Conservation (phyloP, 225 moss, liverwort and hornwort species). For the Polytrichum formosum region DNA sequence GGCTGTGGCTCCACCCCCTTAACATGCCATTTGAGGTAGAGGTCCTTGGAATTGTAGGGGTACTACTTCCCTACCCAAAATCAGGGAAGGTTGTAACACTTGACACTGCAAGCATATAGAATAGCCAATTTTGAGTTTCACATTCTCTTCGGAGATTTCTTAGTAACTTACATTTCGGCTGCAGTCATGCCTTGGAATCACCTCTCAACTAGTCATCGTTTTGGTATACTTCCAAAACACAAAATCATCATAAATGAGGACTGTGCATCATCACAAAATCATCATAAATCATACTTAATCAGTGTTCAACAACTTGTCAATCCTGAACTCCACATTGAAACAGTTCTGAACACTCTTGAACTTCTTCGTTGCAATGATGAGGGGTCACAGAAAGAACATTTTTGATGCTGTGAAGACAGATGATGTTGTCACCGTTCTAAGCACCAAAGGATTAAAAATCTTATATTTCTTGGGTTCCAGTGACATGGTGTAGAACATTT, state of each 20-base stretch:
- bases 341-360: background rate
- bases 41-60: slow-evolving; percentile 6
- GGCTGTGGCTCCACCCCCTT: background rate
- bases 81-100: slow-evolving; percentile 11
- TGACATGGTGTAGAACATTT: background rate
- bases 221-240: no score
- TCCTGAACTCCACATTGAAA: background rate
- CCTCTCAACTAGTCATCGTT: no score
- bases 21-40: background rate
- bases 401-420: background rate
- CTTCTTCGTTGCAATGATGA: no score
- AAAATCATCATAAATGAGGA: background rate
- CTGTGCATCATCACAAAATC: no score
- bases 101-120: background rate
- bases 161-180: no score
- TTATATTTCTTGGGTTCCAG: background rate
- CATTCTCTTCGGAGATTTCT: background rate
- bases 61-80: background rate
- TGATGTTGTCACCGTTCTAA: background rate
- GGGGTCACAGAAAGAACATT: no score
- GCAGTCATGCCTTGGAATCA: no score
- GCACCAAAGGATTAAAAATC: background rate
- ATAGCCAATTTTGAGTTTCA: background rate
- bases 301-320: background rate
- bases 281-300: background rate